A percentile compares a stretch with the other conserved stretches of the same genome.
Evolutionary conservation across 2,329 filamentous ascomycete genomes (phyloP).

Genomic region (Lasiodiplodia citricola): DNA sequence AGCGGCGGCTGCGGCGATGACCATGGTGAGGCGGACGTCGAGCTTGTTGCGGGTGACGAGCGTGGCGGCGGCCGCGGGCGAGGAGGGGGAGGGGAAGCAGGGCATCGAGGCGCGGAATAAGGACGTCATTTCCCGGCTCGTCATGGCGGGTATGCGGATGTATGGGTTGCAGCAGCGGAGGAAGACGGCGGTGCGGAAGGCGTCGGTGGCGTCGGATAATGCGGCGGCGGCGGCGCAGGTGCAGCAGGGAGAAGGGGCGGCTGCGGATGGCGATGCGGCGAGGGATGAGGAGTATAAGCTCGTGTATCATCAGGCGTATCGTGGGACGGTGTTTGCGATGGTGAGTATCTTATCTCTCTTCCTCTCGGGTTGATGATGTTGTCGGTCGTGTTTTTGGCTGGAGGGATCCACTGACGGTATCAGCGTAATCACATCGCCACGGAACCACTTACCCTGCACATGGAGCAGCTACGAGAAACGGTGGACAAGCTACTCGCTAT

Average conservation of each 20-base stretch:
- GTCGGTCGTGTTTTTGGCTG: background rate
- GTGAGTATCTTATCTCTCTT: conserved; percentile 32
- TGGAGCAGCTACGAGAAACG: conserved; percentile 51
- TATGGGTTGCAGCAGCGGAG: conserved; percentile 55
- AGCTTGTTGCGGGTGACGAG: conserved; percentile 43
- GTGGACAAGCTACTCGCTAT: conserved; percentile 54
- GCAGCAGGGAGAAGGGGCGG: conserved; percentile 25
- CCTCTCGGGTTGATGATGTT: background rate
- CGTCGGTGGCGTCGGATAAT: background rate
- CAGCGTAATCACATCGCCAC: conserved; percentile 47
- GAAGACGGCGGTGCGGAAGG: conserved; percentile 24
- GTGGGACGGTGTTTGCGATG: conserved; percentile 55
- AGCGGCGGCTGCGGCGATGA: background rate
- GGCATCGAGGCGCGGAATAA: conserved; percentile 53
- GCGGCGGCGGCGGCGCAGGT: background rate
- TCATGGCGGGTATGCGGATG: conserved; percentile 60
- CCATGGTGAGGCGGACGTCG: conserved; percentile 28
- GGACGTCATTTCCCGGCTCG: conserved; percentile 54
- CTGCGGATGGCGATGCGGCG: conserved; percentile 36
- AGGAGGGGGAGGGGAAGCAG: conserved; percentile 4
- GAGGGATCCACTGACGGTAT: background rate
- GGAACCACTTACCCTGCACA: conserved; percentile 45
- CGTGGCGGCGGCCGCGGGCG: conserved; percentile 30
- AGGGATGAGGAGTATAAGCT: conserved; percentile 59
- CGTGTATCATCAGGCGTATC: conserved; percentile 59